Evolutionary conservation across 2,329 filamentous ascomycete species (phyloP), one percentile per base, ranked within the genome.

Genomic region (Pseudogymnoascus sp.): DNA sequence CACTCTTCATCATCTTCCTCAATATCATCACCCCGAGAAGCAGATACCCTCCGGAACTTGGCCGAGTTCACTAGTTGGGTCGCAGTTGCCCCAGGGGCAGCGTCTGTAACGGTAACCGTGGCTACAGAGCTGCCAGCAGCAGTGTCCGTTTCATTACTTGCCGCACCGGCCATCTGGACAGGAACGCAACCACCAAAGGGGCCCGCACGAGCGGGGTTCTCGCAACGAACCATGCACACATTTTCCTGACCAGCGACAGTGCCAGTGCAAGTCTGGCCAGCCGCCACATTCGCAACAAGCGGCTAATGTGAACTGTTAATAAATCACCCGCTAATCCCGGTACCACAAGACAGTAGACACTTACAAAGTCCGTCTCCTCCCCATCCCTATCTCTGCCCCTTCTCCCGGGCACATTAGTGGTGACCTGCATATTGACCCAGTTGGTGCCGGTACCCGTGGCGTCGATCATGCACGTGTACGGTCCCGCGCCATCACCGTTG

Each of bases 401-500:
- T 30, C 41, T 52, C 60, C 81, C 81, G 1, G 76, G 77, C 2
- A 81, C 75, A 63, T 80, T 79, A 61, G 74, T 74, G 21, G 79
- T 80, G 59, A 86, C 82, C 33, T 77, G 71, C 68, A 83, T 79
- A 62, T 78, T 71, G 19, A 72, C 69, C 77, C 81, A 85, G 64
- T 74, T 69, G 55, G 74, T 68, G 21, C 77, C 83, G 3, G 82
- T 83, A 60, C 75, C 84, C 61, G 83, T 82, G 60, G 75, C 71
- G 67, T 85, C 84, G 69, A 86, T 83, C 76, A 82, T 82, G 74
- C 83, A 85, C 5, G 74, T 79, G 60, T 67, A 66, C 57, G 67
- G 67, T 15, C 84, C 84, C 61, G 81, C 84, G 61, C 84, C 84
- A 65, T 88, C 84, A 35, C 76, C 76, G 72, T 86, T 87, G 70